A percentile compares a stretch with the other conserved stretches of the same genome.
These are phyloP conservation scores for Aureobasidium melanogenum DNA, from an alignment of 2,329 filamentous ascomycete genomes.

Conservation along the genomic window DNA sequence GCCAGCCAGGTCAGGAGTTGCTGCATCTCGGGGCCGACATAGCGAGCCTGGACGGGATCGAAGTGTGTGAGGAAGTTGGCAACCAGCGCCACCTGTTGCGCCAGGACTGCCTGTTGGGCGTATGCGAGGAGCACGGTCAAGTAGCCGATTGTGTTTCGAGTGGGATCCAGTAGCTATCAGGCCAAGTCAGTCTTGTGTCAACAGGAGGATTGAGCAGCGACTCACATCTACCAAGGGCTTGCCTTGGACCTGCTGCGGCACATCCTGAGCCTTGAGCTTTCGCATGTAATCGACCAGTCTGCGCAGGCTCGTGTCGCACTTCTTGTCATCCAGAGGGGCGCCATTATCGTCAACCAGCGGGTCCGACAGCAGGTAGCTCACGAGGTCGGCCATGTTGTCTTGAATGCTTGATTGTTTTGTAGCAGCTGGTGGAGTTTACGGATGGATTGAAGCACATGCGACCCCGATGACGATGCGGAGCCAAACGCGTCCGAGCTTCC, in stretches of 20 bases:
- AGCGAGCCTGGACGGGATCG: constrained; percentile 47
- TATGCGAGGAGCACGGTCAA: constrained; percentile 43
- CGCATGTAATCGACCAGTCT: constrained; percentile 3
- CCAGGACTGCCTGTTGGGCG: constrained; percentile 15
- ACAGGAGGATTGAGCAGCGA: not conserved
- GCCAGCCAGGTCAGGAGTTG: constrained; percentile 33
- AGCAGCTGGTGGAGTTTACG: not conserved
- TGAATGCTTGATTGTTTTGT: not conserved
- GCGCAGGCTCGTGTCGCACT: not conserved
- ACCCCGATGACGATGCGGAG: not conserved
- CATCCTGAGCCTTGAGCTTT: not conserved
- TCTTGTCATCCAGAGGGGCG: not conserved
- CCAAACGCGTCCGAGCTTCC: not conserved
- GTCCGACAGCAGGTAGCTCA: not conserved
- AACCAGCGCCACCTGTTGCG: constrained; percentile 32
- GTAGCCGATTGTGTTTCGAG: constrained; percentile 51
- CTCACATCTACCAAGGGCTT: not conserved
- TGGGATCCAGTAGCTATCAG: constrained; percentile 40
- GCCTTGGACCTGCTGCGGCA: constrained; percentile 5
- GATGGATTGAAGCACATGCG: constrained; percentile 4
- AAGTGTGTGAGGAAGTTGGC: constrained; percentile 40
- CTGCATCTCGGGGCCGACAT: constrained; percentile 41
- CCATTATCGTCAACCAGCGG: not conserved
- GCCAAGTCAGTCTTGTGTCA: not conserved
- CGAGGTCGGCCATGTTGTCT: not conserved